Evolutionary conservation across 805 yeast species (phyloP).

Genomic region (Priceomyces castillae): DNA sequence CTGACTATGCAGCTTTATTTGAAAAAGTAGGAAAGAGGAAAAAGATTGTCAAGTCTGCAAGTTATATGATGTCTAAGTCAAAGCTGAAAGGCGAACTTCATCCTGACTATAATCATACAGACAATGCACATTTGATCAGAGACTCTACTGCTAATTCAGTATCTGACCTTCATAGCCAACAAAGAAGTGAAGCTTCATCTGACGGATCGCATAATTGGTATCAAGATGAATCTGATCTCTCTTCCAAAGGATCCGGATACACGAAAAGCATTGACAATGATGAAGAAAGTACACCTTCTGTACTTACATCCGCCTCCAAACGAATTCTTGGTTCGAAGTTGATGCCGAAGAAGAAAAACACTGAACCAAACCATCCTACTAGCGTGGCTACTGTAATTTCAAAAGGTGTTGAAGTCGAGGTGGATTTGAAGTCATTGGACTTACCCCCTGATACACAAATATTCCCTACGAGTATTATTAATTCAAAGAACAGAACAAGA

Average conservation of each 20-base stretch:
- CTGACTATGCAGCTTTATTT: slow-evolving; percentile 44
- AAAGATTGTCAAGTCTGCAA: slow-evolving; percentile 21
- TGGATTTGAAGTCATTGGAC: slow-evolving; percentile 38
- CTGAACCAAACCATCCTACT: background rate
- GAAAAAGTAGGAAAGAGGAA: slow-evolving; percentile 43
- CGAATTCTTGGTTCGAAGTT: slow-evolving; percentile 40
- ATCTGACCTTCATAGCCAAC: slow-evolving; percentile 5
- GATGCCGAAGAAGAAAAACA: slow-evolving; percentile 26
- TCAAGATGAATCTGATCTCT: background rate
- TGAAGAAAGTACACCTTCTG: slow-evolving; percentile 8
- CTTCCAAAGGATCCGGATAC: background rate
- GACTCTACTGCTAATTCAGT: background rate
- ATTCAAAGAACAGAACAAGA: slow-evolving; percentile 42
- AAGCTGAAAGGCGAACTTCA: slow-evolving; percentile 20
- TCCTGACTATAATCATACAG: background rate
- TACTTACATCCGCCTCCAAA: slow-evolving; percentile 36
- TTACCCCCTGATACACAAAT: slow-evolving; percentile 40
- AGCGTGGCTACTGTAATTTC: slow-evolving; percentile 14
- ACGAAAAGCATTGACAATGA: background rate
- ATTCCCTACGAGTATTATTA: slow-evolving; percentile 30
- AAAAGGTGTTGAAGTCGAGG: slow-evolving; percentile 38
- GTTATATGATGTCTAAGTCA: slow-evolving; percentile 23
- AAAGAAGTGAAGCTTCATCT: slow-evolving; percentile 12
- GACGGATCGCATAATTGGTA: background rate
- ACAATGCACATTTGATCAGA: background rate